A percentile compares a stretch with the other conserved stretches of the same genome.
phyloP scores from a whole-genome alignment of 116 monocot species.

The Cymodocea nodosa region DNA sequence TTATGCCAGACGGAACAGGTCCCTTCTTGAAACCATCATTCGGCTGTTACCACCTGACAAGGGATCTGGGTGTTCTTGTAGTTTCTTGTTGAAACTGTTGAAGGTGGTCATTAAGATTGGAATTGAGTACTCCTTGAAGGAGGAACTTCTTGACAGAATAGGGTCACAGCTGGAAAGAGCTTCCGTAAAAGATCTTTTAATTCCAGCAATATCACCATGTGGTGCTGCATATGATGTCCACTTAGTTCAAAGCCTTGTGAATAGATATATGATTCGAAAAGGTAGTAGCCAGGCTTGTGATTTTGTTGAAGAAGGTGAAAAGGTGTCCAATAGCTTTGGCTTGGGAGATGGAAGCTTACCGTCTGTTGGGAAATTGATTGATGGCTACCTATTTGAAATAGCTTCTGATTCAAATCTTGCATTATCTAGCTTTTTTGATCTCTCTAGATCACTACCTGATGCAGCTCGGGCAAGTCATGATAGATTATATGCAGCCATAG shows the following conservation, averaged over 20 bases:
- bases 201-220: slow-evolving; percentile 26
- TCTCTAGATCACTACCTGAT: slow-evolving; percentile 47
- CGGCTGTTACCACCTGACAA: slow-evolving; percentile 51
- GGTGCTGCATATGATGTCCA: slow-evolving; percentile 41
- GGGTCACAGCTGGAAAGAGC: slow-evolving; percentile 55
- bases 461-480: slow-evolving; percentile 51
- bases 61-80: slow-evolving; percentile 54
- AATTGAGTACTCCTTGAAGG: slow-evolving; percentile 35
- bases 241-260: slow-evolving; percentile 45
- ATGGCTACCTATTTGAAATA: slow-evolving; percentile 63
- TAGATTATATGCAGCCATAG: slow-evolving; percentile 66
- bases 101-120: slow-evolving; percentile 59
- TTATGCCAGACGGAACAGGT: slow-evolving; percentile 27
- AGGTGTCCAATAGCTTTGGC: slow-evolving; percentile 10
- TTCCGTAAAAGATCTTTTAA: slow-evolving; percentile 54
- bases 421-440: slow-evolving; percentile 52
- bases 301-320: slow-evolving; percentile 17
- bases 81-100: slow-evolving; percentile 63
- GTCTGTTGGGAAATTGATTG: slow-evolving; percentile 54
- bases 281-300: slow-evolving; percentile 1
- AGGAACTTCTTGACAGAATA: slow-evolving; percentile 55
- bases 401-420: slow-evolving; percentile 49
- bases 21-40: slow-evolving; percentile 56
- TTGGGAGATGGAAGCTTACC: slow-evolving; percentile 32
- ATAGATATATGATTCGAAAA: slow-evolving; percentile 27